Percentiles rank a stretch among this genome's conserved stretches.
Evolutionary conservation across 2,329 filamentous ascomycete species (phyloP).

Genomic region (Colletotrichum tropicale): DNA sequence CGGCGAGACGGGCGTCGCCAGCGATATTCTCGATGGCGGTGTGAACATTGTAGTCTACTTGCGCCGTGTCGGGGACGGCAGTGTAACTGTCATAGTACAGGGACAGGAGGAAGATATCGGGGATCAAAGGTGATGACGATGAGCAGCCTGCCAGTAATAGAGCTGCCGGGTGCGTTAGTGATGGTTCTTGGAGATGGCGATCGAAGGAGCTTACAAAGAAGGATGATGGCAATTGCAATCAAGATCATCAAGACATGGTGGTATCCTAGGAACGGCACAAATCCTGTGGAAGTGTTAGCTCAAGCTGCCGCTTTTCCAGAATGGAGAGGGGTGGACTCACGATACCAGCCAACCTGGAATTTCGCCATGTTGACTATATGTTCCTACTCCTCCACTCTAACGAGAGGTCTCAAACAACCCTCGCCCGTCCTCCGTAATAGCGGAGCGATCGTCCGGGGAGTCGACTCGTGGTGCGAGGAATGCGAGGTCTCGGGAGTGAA

Average conservation of each 20-base stretch:
- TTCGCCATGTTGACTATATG: constrained; percentile 30
- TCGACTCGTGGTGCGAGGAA: not conserved
- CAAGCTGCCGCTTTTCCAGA: not conserved
- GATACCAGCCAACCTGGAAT: constrained; percentile 55
- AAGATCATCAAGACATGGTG: constrained; percentile 96
- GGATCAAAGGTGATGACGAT: constrained; percentile 93
- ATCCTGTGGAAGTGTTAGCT: constrained; percentile 46
- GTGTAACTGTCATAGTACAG: constrained; percentile 92
- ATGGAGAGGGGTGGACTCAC: constrained; percentile 37
- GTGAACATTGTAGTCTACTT: constrained; percentile 89
- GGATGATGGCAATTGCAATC: constrained; percentile 90
- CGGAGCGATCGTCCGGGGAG: constrained; percentile 13
- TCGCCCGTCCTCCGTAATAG: constrained; percentile 22
- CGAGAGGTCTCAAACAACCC: constrained; percentile 10
- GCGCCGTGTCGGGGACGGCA: constrained; percentile 80
- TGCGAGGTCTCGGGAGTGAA: not conserved
- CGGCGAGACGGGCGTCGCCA: constrained; percentile 80
- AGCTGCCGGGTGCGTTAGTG: constrained; percentile 57
- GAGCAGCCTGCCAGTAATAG: constrained; percentile 94
- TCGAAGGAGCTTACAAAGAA: constrained; percentile 75
- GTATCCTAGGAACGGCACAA: constrained; percentile 72
- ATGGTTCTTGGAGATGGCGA: not conserved
- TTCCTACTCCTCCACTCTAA: constrained; percentile 8
- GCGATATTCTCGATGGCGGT: constrained; percentile 90
- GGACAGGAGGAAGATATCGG: constrained; percentile 96